These are phyloP conservation scores for Candida sakaeoensis DNA, from an alignment of 805 yeast species.

Conservation along the genomic window DNA sequence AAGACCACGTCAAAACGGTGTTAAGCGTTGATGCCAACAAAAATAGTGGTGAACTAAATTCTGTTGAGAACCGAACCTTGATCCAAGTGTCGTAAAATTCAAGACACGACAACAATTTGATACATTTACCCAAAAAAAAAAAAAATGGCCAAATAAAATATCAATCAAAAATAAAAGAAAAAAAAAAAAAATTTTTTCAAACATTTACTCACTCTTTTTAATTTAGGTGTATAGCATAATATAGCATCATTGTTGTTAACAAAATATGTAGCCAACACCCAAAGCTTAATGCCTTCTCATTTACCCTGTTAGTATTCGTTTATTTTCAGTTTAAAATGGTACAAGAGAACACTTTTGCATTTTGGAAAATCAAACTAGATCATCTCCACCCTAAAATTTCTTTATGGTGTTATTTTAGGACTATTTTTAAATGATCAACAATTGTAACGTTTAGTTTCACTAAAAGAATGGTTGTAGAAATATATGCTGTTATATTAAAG, in stretches of 20 bases:
- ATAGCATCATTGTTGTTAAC: neutral
- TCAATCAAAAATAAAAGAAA: too few relatives aligned
- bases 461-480: neutral
- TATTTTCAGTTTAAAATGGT: slow-evolving; percentile 47
- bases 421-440: slow-evolving; percentile 30
- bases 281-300: slow-evolving; percentile 47
- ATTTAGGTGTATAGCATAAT: neutral
- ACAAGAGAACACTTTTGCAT: slow-evolving; percentile 43
- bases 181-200: neutral
- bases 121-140: neutral
- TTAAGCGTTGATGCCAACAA: neutral
- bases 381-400: slow-evolving; percentile 44
- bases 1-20: neutral
- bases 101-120: neutral
- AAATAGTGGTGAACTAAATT: neutral
- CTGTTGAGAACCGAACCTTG: neutral
- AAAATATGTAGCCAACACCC: slow-evolving; percentile 16
- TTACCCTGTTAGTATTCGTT: slow-evolving; percentile 46
- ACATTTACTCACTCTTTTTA: neutral
- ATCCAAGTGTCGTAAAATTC: neutral
- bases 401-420: slow-evolving; percentile 17
- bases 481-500: slow-evolving; percentile 4
- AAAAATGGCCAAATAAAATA: too few relatives aligned
- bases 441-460: too few relatives aligned
- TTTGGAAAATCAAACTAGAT: slow-evolving; percentile 36